These are phyloP conservation scores for Colletotrichum horii DNA, from an alignment of 2,329 filamentous ascomycete genomes.

Conservation along the genomic window DNA sequence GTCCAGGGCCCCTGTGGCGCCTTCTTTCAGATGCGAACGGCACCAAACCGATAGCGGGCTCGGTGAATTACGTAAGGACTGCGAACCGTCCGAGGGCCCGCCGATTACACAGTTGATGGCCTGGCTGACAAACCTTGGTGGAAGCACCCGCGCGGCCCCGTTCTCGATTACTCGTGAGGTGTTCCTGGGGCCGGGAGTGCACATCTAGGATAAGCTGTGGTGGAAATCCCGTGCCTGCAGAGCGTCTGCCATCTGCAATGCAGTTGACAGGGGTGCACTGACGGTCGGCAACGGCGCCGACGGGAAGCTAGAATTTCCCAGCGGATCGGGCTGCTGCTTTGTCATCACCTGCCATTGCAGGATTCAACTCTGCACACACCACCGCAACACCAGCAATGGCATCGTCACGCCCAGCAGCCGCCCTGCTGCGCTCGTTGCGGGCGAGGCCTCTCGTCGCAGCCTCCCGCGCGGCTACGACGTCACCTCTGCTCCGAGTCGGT, in stretches of 20 bases:
- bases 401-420: conserved; percentile 19
- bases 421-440: conserved; percentile 13
- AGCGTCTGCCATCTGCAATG: not conserved
- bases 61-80: not conserved
- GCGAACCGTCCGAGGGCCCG: not conserved
- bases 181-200: not conserved
- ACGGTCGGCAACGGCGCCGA: not conserved
- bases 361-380: conserved; percentile 16
- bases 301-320: not conserved
- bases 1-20: not conserved
- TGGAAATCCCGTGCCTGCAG: not conserved
- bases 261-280: not conserved
- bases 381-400: conserved; percentile 1
- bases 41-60: not conserved
- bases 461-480: not conserved
- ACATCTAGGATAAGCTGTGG: not conserved
- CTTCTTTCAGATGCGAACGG: not conserved
- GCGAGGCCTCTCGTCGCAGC: not conserved
- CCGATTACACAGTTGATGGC: not conserved
- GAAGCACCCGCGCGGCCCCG: conserved; percentile 3
- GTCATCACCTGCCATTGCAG: conserved; percentile 15
- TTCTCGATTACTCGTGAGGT: not conserved
- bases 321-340: not conserved
- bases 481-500: not conserved
- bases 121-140: not conserved